Evolutionary conservation across 805 yeast species (phyloP).

Genomic region (Barnettozyma botsteinii): DNA sequence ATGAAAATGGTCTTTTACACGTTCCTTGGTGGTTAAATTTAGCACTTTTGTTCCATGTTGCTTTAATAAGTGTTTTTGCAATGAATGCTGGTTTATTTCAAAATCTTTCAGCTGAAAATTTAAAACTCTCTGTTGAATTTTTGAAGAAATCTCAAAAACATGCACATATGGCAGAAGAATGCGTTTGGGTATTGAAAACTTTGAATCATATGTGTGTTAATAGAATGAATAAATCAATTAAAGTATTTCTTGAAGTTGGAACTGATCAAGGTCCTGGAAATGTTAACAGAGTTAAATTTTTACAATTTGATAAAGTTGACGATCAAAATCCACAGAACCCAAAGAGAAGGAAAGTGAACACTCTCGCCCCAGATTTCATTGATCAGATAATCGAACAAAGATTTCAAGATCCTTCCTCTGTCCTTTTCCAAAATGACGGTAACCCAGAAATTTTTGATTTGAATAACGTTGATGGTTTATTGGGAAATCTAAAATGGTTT

Average conservation of each 20-base stretch:
- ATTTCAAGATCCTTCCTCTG: not conserved
- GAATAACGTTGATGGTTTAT: conserved; percentile 25
- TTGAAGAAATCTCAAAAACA: conserved; percentile 24
- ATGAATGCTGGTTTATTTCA: conserved; percentile 37
- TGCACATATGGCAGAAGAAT: conserved; percentile 49
- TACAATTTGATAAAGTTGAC: conserved; percentile 40
- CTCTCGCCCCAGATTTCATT: not conserved
- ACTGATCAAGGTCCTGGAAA: conserved; percentile 48
- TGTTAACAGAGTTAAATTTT: conserved; percentile 43
- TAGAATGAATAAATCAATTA: conserved; percentile 37
- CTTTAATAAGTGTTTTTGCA: conserved; percentile 36
- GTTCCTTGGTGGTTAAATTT: conserved; percentile 52
- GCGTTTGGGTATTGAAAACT: conserved; percentile 57
- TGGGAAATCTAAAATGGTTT: conserved; percentile 48
- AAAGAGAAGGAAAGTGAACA: not conserved
- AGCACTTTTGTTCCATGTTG: conserved; percentile 39
- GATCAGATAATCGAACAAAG: not conserved
- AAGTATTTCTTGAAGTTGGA: conserved; percentile 36
- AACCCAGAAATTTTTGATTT: conserved; percentile 9
- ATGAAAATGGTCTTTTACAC: conserved; percentile 26
- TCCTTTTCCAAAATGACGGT: conserved; percentile 4
- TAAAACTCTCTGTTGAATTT: conserved; percentile 17
- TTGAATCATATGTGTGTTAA: conserved; percentile 46
- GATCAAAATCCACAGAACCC: conserved; percentile 2
- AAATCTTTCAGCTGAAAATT: conserved; percentile 7